Evolutionary conservation across 2,329 filamentous ascomycete genomes (phyloP), one percentile per base, ranked within the genome.

Genomic region (Diaporthe humulicola): DNA sequence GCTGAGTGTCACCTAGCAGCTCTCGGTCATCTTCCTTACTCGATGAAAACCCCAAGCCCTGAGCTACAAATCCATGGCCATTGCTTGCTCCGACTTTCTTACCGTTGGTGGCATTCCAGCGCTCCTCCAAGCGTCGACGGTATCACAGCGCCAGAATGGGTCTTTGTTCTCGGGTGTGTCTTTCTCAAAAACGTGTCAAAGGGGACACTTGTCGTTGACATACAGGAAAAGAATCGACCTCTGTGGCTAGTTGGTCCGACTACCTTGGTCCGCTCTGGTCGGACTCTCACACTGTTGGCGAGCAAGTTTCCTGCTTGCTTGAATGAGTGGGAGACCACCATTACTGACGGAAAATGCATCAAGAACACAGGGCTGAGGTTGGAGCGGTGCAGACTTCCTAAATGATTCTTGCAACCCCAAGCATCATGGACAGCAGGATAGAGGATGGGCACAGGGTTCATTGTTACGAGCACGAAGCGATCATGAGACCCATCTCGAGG

Each of bases 121-220:
- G 9, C 33, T 4, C 40, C 40, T 8, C 17, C n/a, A n/a, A 45
- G 17, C 2, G 10, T 50, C 8, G 22, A 2, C 9, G 45, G 45
- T n/a, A 5, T 30, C 15, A 17, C 7, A 2, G 25, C 25, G 19
- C 52, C 52, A 54, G 4, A 15, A 8, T 25, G 2, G 2, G 36
- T 60, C 0, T 38, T 38, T 6, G 10, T 60, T n/a, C 22, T 60
- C 22, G 33, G 36, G 19, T 1, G 22, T 50, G 4, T 4, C n/a
- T n/a, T 2, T 8, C 10, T 10, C 7, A 8, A 7, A 22, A 22
- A n/a, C 2, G 45, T 8, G 2, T 10, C 8, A 2, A 7, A n/a
- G n/a, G 45, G 45, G 9, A 7, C n/a, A 2, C 22, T 50, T 3
- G 22, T 50, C 2, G 10, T 50, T 8, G 57, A 60, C 12, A n/a